Percentiles rank a stretch among this genome's conserved stretches.
Conservation (phyloP, 164 flowering plant species). For the Warburgia ugandensis region DNA sequence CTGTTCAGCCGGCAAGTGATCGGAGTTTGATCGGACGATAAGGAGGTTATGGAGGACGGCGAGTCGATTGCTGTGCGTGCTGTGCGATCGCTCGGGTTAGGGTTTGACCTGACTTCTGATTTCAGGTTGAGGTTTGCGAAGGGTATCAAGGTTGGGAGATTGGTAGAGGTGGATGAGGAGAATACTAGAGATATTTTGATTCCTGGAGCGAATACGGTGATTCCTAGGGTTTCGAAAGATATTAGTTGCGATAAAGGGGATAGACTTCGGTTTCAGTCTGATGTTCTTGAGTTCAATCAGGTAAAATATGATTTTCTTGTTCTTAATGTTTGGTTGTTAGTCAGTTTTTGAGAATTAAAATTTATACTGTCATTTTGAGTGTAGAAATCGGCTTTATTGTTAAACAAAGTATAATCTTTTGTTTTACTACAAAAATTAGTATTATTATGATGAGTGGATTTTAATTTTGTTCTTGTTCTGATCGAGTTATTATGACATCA, state of each 20-base stretch:
- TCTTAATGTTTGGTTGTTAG: background rate
- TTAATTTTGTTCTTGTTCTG: no score
- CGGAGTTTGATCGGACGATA: no score
- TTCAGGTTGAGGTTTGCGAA: slow-evolving; percentile 74
- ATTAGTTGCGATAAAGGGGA: slow-evolving; percentile 82
- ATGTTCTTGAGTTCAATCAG: slow-evolving; percentile 81
- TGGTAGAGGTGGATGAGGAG: slow-evolving; percentile 54
- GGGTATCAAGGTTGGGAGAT: slow-evolving; percentile 22
- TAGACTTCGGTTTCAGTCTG: slow-evolving; percentile 63
- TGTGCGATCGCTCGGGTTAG: slow-evolving; percentile 51
- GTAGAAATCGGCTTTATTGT: background rate
- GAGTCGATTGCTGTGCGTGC: slow-evolving; percentile 45
- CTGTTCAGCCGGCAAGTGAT: no score
- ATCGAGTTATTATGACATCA: no score
- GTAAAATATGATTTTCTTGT: slow-evolving; percentile 23
- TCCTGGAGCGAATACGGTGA: slow-evolving; percentile 39
- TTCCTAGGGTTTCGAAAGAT: slow-evolving; percentile 44
- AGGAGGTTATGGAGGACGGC: slow-evolving; percentile 3
- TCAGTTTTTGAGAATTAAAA: background rate
- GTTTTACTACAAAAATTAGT: no score
- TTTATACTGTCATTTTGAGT: background rate
- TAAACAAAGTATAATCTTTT: no score
- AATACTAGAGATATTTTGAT: slow-evolving; percentile 45
- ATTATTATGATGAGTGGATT: no score
- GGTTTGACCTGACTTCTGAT: slow-evolving; percentile 70